Evolutionary conservation across 2,329 filamentous ascomycete species (phyloP).

Genomic region (Penicillium sp.): DNA sequence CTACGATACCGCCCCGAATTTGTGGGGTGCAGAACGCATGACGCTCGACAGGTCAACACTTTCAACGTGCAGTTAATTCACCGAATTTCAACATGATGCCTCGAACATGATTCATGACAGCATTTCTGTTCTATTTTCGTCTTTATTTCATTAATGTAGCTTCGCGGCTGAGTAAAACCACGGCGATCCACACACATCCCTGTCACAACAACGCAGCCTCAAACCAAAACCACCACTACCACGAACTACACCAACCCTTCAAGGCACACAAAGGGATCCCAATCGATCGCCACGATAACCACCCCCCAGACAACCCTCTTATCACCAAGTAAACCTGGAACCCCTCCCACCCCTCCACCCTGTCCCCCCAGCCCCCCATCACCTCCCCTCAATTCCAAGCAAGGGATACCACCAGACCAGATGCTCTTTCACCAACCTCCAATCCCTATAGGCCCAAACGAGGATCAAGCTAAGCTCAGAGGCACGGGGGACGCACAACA

Average conservation of each 20-base stretch:
- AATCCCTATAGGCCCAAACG: slow-evolving; percentile 10
- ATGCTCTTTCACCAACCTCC: not conserved
- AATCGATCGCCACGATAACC: not conserved
- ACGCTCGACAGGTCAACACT: not conserved
- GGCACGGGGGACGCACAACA: slow-evolving; percentile 6
- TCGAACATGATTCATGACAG: not conserved
- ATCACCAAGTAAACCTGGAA: not conserved
- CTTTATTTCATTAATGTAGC: not conserved
- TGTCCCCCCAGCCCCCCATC: slow-evolving; percentile 6
- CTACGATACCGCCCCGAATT: not conserved
- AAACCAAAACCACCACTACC: not conserved
- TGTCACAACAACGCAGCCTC: not conserved
- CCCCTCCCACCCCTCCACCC: slow-evolving; percentile 4
- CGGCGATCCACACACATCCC: not conserved
- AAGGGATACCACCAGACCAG: slow-evolving; percentile 19
- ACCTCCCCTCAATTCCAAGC: slow-evolving; percentile 12
- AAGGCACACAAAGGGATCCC: slow-evolving; percentile 2
- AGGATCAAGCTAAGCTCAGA: slow-evolving; percentile 5
- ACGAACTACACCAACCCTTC: not conserved
- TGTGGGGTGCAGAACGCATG: slow-evolving; percentile 21
- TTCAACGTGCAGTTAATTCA: not conserved
- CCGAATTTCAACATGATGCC: not conserved
- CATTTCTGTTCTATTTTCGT: not conserved
- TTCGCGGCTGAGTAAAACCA: not conserved
- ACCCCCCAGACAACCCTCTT: not conserved